Evolutionary conservation across 2,329 filamentous ascomycete genomes (phyloP).

Genomic region (Emmonsia crescens): DNA sequence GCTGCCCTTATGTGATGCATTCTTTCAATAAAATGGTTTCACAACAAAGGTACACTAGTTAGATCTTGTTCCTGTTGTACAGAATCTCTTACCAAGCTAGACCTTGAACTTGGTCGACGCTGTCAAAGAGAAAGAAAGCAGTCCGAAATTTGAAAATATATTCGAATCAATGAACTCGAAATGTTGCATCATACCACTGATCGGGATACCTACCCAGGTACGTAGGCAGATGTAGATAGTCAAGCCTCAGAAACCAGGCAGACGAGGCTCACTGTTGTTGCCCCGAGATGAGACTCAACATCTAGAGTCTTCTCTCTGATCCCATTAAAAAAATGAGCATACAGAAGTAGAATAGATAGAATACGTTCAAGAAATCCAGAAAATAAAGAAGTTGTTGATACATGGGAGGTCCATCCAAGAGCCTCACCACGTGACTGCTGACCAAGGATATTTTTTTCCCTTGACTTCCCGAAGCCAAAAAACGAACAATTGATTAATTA

Average conservation of each 20-base stretch:
- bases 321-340: background rate
- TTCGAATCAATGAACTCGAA: background rate
- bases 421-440: background rate
- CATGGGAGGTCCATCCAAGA: too few species aligned
- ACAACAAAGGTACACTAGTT: background rate
- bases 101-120: background rate
- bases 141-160: background rate
- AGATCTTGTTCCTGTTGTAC: background rate
- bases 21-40: too few species aligned
- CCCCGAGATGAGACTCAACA: background rate
- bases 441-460: constrained; percentile 18
- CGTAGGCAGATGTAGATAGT: background rate
- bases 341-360: background rate
- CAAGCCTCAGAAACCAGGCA: background rate
- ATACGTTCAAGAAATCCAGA: background rate
- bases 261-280: background rate
- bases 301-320: background rate
- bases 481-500: constrained; percentile 10
- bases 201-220: background rate
- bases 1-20: background rate
- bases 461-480: constrained; percentile 33
- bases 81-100: background rate
- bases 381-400: background rate
- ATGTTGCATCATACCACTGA: background rate
- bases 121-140: background rate